Evolutionary conservation across 352 stramenopile species (phyloP), one percentile per base, ranked within the genome.

Genomic region (Phytophthora quininea): DNA sequence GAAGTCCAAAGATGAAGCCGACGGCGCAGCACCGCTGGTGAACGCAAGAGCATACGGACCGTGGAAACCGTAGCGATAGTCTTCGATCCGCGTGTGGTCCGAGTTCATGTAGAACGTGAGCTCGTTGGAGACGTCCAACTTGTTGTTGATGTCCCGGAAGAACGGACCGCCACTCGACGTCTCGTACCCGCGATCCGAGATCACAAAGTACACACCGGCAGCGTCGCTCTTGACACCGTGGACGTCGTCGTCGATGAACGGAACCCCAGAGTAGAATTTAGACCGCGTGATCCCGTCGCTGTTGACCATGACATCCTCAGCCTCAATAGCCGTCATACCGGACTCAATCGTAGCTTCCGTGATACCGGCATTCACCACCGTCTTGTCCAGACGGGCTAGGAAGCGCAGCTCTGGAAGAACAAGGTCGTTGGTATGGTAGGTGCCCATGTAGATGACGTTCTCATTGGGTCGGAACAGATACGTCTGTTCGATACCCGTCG

Each of bases 21-120:
- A 19, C 0, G 75, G 76, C 11, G 70, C 65, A 0, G 65, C 54
- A 10, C 76, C 74, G n/a, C 67, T 74, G 0, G 75, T 87, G 53
- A 86, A 61, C 32, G 72, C 71, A 9, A 87, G 58, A 4, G 78
- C 71, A 57, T 82, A 87, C 3, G 78, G 78, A 1, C 78, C 78
- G 63, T 87, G 70, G 56, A 87, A 84, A 19, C 78, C 78, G 53
- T 77, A 83, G 43, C 78, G 78, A 56, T 87, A 87, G 47, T 79
- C 73, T 19, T 84, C 78, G 1, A 70, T 87, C 47, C 73, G 76
- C 8, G 78, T 87, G 61, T 87, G 78, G 48, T 87, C 78, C 65
- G 78, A 87, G 54, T 83, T 79, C 78, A 87, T 84, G 68, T 87
- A 87, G 60, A 87, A 82, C 57, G 70, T 70, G 31, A 87, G 71